Conservation (phyloP, 2,329 filamentous ascomycete species). For the Hypoxylon sp. region DNA sequence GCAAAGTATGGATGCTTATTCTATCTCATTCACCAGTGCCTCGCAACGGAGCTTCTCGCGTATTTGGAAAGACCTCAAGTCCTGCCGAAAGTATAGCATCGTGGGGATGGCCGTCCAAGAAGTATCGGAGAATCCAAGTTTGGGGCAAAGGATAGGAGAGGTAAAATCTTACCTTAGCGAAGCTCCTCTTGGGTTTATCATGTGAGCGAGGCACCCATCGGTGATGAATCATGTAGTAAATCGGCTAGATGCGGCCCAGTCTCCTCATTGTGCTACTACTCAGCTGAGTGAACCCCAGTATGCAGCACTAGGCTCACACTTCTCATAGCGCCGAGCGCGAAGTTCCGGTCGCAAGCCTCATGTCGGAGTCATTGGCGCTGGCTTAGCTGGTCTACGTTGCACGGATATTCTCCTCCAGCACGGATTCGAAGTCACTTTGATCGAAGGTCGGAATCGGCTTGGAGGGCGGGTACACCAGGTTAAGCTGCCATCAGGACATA, state of each 20-base stretch:
- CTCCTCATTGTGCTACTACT: constrained; percentile 50
- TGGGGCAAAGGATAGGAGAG: constrained; percentile 54
- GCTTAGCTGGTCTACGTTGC: constrained; percentile 77
- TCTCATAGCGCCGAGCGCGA: constrained; percentile 47
- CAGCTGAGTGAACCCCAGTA: constrained; percentile 47
- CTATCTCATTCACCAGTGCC: constrained; percentile 62
- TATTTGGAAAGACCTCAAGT: constrained; percentile 64
- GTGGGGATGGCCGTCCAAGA: constrained; percentile 53
- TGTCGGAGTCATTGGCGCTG: constrained; percentile 77
- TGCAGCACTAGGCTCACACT: constrained; percentile 42
- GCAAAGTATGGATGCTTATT: constrained; percentile 65
- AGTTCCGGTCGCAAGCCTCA: constrained; percentile 59
- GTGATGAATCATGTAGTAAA: constrained; percentile 43
- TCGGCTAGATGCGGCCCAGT: constrained; percentile 48
- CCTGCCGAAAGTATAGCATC: constrained; percentile 56
- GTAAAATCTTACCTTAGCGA: constrained; percentile 52
- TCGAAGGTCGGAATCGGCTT: constrained; percentile 76
- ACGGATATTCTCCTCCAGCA: constrained; percentile 75
- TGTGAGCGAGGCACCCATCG: constrained; percentile 48
- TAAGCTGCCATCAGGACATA: constrained; percentile 58
- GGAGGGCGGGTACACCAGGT: constrained; percentile 74
- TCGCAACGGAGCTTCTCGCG: constrained; percentile 60
- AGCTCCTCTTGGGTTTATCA: constrained; percentile 50
- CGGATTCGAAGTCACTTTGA: constrained; percentile 75
- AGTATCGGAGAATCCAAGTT: constrained; percentile 50